Evolutionary conservation across 2,329 filamentous ascomycete genomes (phyloP).

Genomic region (Paraphoma sp.): DNA sequence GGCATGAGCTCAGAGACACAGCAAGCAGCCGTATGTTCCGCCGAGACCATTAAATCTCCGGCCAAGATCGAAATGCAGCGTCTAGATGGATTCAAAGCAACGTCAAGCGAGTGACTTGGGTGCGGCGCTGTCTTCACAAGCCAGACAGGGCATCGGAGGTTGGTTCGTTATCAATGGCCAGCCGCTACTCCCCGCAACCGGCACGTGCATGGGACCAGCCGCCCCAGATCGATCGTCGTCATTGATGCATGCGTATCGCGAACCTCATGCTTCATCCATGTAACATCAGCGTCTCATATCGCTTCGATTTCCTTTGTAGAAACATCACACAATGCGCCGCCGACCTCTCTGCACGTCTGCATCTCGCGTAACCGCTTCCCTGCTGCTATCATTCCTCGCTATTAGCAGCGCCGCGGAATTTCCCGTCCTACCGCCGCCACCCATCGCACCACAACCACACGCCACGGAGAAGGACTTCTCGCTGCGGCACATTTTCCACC

Average conservation of each 20-base stretch:
- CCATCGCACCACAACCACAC: constrained; percentile 27
- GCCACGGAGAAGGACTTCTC: constrained; percentile 38
- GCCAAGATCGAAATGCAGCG: no score
- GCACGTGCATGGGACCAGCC: constrained; percentile 15
- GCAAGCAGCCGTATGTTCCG: not conserved
- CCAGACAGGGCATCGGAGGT: not conserved
- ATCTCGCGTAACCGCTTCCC: constrained; percentile 67
- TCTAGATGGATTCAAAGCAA: not conserved
- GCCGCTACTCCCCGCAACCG: constrained; percentile 10
- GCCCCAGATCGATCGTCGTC: constrained; percentile 13
- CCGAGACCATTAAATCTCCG: not conserved
- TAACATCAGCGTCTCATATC: not conserved
- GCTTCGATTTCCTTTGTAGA: not conserved
- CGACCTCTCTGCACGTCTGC: constrained; percentile 56
- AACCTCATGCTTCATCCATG: not conserved
- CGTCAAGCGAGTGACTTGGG: constrained; percentile 3
- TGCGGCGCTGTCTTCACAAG: not conserved
- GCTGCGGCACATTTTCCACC: constrained; percentile 90
- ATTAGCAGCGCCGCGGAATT: constrained; percentile 53
- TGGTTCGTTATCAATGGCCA: constrained; percentile 7
- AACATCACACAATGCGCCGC: constrained; percentile 29
- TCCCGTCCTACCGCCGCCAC: constrained; percentile 33
- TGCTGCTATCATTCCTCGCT: constrained; percentile 72
- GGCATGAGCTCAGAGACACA: constrained; percentile 1
- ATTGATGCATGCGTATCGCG: constrained; percentile 7